These are phyloP conservation scores for Pseudonitzschia delicatissima DNA, from an alignment of 108 stramenopile genomes.

Conservation along the genomic window DNA sequence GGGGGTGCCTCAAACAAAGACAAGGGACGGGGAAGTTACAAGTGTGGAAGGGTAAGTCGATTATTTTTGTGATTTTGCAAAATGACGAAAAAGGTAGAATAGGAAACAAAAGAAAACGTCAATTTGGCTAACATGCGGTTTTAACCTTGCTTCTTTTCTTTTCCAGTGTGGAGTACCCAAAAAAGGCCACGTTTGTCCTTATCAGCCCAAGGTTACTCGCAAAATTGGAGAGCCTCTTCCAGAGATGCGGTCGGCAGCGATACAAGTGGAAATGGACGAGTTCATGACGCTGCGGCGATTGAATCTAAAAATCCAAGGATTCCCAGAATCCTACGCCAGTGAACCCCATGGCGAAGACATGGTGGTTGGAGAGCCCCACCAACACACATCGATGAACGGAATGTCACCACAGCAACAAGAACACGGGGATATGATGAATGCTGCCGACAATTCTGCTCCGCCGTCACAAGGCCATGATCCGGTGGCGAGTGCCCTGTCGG, in stretches of 20 bases:
- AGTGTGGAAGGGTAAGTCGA: slow-evolving; percentile 76
- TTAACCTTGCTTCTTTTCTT: background rate
- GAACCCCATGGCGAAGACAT: slow-evolving; percentile 55
- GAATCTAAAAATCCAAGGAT: slow-evolving; percentile 87
- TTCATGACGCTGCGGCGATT: slow-evolving; percentile 85
- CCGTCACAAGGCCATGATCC: slow-evolving; percentile 15
- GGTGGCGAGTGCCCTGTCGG: slow-evolving; percentile 11
- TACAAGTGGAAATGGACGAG: slow-evolving; percentile 91
- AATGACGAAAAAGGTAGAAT: background rate
- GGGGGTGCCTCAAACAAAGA: slow-evolving; percentile 55
- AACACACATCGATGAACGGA: background rate
- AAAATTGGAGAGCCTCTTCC: slow-evolving; percentile 78
- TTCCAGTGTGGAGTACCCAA: slow-evolving; percentile 84
- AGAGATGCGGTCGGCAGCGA: slow-evolving; percentile 79
- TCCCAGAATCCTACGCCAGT: slow-evolving; percentile 79
- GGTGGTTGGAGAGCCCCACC: slow-evolving; percentile 41
- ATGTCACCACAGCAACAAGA: slow-evolving; percentile 9
- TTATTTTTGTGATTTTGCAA: background rate
- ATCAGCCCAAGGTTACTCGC: slow-evolving; percentile 85
- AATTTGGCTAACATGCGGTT: background rate
- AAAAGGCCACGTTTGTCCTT: slow-evolving; percentile 91
- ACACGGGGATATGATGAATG: slow-evolving; percentile 8
- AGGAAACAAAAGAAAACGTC: background rate
- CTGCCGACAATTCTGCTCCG: background rate
- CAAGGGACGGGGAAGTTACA: slow-evolving; percentile 81